Evolutionary conservation across 2,329 filamentous ascomycete species (phyloP).

Genomic region (Stagonosporopsis rhizophila): DNA sequence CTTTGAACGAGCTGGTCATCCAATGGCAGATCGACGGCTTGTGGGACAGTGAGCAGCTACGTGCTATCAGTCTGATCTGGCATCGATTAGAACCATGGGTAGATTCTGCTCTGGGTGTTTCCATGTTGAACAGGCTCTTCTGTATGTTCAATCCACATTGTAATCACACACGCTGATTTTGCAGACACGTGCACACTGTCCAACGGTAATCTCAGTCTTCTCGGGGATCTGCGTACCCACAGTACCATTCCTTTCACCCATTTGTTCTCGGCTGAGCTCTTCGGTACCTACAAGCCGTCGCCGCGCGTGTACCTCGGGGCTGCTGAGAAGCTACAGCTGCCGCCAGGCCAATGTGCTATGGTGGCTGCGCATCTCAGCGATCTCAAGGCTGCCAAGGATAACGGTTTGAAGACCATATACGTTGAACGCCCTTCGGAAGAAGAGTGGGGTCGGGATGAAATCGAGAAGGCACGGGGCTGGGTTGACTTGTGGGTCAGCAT

Average conservation of each 20-base stretch:
- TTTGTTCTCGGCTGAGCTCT: constrained; percentile 72
- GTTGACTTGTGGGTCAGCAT: constrained; percentile 64
- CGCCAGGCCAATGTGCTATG: constrained; percentile 71
- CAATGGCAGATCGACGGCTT: constrained; percentile 64
- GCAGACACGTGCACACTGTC: constrained; percentile 69
- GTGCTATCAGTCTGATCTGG: constrained; percentile 67
- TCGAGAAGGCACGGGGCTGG: constrained; percentile 62
- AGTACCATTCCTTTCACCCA: constrained; percentile 68
- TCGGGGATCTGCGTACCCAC: constrained; percentile 68
- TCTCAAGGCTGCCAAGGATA: constrained; percentile 68
- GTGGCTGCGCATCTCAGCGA: constrained; percentile 79
- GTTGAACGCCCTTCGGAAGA: constrained; percentile 75
- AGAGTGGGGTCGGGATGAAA: constrained; percentile 60
- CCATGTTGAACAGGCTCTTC: constrained; percentile 60
- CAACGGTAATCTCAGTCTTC: constrained; percentile 74
- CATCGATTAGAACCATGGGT: constrained; percentile 74
- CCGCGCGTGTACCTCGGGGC: constrained; percentile 73
- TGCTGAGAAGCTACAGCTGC: constrained; percentile 62
- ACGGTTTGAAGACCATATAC: constrained; percentile 75
- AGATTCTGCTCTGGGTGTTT: constrained; percentile 67
- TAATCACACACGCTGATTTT: background rate
- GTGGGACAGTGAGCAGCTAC: constrained; percentile 57
- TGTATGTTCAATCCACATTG: constrained; percentile 30
- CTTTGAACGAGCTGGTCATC: constrained; percentile 65
- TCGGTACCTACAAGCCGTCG: constrained; percentile 77